Evolutionary conservation across 1,284 basidiomycete genomes (phyloP), one percentile per base, ranked within the genome.

Genomic region (Lentinus polychrous): DNA sequence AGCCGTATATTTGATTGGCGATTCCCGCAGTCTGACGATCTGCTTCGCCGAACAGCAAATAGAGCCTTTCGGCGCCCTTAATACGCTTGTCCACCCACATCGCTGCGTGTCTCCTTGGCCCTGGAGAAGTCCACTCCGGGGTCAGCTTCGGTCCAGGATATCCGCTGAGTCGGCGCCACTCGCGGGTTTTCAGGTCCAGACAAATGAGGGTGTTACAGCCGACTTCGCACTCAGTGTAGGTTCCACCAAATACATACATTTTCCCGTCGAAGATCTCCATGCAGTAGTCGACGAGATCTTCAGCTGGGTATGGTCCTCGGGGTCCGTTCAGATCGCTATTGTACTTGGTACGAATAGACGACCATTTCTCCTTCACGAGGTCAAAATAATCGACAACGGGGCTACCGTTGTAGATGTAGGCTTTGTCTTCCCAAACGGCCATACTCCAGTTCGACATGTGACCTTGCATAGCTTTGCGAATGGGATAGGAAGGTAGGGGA

Each of bases 1-100:
- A 55, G 0, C 57, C 64, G 43, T 69, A 63, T 6, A 55, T 50
- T 46, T 66, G 54, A 7, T 54, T 43, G 20, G 48, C 34, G 38
- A 59, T 41, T 14, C 51, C 27, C 20, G 65, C 61, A n/a, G 47
- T 60, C 31, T 54, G 50, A 2, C 66, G 60, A 52, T 71, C 65
- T 17, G 61, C 63, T 43, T 67, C 61, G n/a, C 69, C 69, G 45
- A 61, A 65, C 45, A 70, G 55, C n/a, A 71, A 14, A 35, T 62
- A 71, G 8, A 73, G 57, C 31, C 57, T 59, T 27, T 61, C 55
- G 32, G 49, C 39, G 3, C 34, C 32, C 10, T 11, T 8, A 15
- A 36, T 15, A 15, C 52, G 51, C 14, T 49, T 42, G 40, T 66
- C 64, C 1, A 63, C 60, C 66, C 67, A 72, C 43, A 61, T 60